Percentiles rank a stretch among this genome's conserved stretches.
These are phyloP conservation scores for Irpex sp. DNA, from an alignment of 1,284 basidiomycete genomes.

Conservation along the genomic window DNA sequence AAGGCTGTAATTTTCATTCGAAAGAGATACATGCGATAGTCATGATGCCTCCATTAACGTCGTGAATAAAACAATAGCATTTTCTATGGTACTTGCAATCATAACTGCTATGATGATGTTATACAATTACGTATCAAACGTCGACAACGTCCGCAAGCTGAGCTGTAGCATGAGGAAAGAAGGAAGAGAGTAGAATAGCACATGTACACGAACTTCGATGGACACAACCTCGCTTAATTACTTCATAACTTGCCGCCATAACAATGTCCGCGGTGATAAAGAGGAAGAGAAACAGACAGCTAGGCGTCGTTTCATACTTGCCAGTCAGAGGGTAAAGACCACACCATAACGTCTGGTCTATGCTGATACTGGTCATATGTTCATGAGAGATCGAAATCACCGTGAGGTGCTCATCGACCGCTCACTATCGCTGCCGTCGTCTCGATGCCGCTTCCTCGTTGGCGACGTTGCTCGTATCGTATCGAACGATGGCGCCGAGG, in stretches of 20 bases:
- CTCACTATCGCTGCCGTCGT: background rate
- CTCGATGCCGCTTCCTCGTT: background rate
- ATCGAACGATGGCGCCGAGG: background rate
- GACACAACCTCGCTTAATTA: background rate
- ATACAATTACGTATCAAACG: background rate
- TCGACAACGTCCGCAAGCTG: background rate
- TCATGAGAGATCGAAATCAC: no score
- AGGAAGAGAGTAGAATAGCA: background rate
- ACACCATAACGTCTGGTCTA: background rate
- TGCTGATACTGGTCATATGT: background rate
- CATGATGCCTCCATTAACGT: background rate
- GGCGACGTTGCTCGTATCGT: background rate
- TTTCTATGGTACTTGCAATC: background rate
- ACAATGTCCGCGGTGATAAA: background rate
- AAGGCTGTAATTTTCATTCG: no score
- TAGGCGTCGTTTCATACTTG: background rate
- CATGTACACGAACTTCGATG: background rate
- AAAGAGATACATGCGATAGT: no score
- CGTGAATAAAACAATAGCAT: background rate
- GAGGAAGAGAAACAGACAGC: background rate
- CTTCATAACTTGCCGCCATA: background rate
- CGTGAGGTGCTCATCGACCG: background rate
- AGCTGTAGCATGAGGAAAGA: background rate
- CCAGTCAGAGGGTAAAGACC: background rate
- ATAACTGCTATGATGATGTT: background rate